These are phyloP conservation scores for Aspergillus amoenus DNA, from an alignment of 2,329 filamentous ascomycete genomes.

Conservation along the genomic window DNA sequence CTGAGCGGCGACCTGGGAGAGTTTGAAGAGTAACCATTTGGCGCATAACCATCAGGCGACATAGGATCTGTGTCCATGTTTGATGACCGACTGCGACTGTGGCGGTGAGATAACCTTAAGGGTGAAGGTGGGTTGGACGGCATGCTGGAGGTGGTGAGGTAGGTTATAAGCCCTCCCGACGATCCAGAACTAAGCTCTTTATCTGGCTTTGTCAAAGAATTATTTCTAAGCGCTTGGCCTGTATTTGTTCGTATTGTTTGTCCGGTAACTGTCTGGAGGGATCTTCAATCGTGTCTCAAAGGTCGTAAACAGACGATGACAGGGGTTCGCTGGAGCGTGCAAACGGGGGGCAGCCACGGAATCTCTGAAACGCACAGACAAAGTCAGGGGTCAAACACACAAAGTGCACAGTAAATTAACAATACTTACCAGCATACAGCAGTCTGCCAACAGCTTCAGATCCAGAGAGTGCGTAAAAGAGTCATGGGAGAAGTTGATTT, in stretches of 20 bases:
- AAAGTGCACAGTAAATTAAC: not conserved
- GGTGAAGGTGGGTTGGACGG: conserved; percentile 35
- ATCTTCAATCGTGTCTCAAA: not conserved
- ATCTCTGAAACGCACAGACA: conserved; percentile 4
- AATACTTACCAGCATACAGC: not conserved
- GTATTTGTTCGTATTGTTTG: not conserved
- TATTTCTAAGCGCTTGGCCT: not conserved
- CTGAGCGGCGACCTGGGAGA: conserved; percentile 35
- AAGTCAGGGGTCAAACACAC: conserved; percentile 1
- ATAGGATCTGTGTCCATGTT: conserved; percentile 38
- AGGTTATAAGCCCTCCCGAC: not conserved
- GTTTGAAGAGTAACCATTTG: conserved; percentile 33
- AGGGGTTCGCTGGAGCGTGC: not conserved
- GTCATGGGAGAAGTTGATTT: not conserved
- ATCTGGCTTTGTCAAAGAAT: not conserved
- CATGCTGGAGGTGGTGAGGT: conserved; percentile 17
- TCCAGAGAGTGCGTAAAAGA: not conserved
- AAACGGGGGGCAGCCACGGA: conserved; percentile 5
- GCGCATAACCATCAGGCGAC: conserved; percentile 31
- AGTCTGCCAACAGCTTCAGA: not conserved
- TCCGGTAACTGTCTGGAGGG: not conserved
- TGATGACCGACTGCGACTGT: conserved; percentile 32
- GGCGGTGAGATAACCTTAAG: conserved; percentile 40
- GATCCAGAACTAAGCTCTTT: not conserved
- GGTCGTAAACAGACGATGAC: not conserved